Conservation (phyloP, 164 flowering plant species). For the Liquidambar formosana region DNA sequence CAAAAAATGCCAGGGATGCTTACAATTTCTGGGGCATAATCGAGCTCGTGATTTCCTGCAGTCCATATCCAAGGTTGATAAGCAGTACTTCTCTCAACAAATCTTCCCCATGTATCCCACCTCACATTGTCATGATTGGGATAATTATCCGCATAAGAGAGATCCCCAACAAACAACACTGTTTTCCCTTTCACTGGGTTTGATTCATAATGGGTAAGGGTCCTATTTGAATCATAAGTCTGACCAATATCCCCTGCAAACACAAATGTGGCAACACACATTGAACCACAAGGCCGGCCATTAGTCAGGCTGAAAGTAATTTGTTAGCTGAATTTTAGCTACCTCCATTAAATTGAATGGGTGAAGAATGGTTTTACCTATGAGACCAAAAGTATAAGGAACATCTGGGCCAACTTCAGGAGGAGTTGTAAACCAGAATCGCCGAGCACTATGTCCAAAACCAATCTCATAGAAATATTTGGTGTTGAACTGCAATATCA, state of each 20-base stretch:
- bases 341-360: too few relatives aligned
- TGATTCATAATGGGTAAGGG: slow-evolving; percentile 52
- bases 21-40: slow-evolving; percentile 61
- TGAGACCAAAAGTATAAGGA: slow-evolving; percentile 59
- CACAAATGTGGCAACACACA: neutral
- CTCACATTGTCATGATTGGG: slow-evolving; percentile 47
- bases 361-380: slow-evolving; percentile 33
- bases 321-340: neutral
- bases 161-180: slow-evolving; percentile 58
- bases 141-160: slow-evolving; percentile 63
- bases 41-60: slow-evolving; percentile 68
- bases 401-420: slow-evolving; percentile 66
- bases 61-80: slow-evolving; percentile 83
- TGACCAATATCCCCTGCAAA: slow-evolving; percentile 72
- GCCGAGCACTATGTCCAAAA: slow-evolving; percentile 29
- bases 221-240: slow-evolving; percentile 52
- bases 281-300: too few relatives aligned
- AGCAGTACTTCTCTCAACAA: slow-evolving; percentile 56
- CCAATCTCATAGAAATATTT: too few relatives aligned
- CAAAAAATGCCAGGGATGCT: slow-evolving; percentile 13
- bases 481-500: slow-evolving; percentile 41
- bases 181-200: slow-evolving; percentile 49
- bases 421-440: slow-evolving; percentile 73
- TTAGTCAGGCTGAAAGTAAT: too few relatives aligned
- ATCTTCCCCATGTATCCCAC: slow-evolving; percentile 78